Evolutionary conservation across 2,329 filamentous ascomycete genomes (phyloP), one percentile per base, ranked within the genome.

Genomic region (Phialemoniopsis sp.): DNA sequence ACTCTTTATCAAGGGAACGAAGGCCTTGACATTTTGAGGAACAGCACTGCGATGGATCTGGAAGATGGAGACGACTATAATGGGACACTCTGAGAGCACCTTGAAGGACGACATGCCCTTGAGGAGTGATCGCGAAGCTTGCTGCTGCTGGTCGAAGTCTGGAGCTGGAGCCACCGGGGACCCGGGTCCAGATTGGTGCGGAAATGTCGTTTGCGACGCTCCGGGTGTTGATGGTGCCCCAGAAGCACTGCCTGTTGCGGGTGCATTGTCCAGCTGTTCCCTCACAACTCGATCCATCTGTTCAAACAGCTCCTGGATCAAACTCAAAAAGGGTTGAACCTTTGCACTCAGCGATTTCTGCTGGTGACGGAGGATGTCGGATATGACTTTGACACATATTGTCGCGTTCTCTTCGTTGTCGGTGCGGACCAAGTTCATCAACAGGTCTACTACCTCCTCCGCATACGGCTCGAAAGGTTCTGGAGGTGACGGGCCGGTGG

Each of bases 51-150:
- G 81, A 54, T 98, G 93, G 5, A 91, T 86, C 64, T 98, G 93
- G 60, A 98, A 97, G 48, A 98, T 88, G 4, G 91, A 97, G 1
- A 98, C 93, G 4, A 99, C 93, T 31, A 98, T 97, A 38, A 99
- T 99, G 0, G 93, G 93, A 52, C 93, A 98, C 61, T 99, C 93
- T 2, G 91, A 89, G 5, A 98, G 77, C 17, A 98, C 91, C 62
- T 97, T 98, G 76, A 99, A 98, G 1, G 93, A 98, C 59, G 95
- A 89, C 88, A 96, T 96, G 21, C 93, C 93, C 63, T 89, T 95
- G 39, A 90, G 70, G 28, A 98, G 65, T 36, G 88, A 85, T 42
- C 90, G 82, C 40, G 80, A 81, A 8, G 66, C 88, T 52, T 89
- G 85, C 56, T 91, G 88, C 10, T 26, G 53, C 89, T 85, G n/a